These are phyloP conservation scores for Coemansia sp. DNA, from an alignment of 192 early-diverging fungal genomes.

Conservation along the genomic window DNA sequence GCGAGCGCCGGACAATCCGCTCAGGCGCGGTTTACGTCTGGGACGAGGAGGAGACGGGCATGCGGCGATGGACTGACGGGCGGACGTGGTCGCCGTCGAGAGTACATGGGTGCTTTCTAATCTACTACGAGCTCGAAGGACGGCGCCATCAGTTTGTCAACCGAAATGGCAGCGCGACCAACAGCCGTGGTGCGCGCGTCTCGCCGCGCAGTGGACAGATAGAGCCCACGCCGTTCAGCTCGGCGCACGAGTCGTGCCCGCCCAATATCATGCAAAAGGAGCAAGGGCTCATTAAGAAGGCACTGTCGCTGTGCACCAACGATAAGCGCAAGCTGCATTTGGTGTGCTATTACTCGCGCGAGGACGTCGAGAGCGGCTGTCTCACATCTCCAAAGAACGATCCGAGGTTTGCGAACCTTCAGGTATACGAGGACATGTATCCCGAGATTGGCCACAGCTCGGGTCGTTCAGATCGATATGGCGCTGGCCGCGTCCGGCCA, in stretches of 20 bases:
- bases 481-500: conserved; percentile 23
- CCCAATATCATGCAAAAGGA: conserved; percentile 61
- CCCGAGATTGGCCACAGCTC: conserved; percentile 63
- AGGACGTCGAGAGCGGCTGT: conserved; percentile 65
- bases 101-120: conserved; percentile 84
- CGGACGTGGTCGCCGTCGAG: conserved; percentile 84
- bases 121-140: conserved; percentile 82
- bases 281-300: conserved; percentile 83
- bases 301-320: conserved; percentile 78
- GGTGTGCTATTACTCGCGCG: conserved; percentile 87
- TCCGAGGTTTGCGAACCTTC: conserved; percentile 61
- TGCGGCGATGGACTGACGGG: conserved; percentile 91
- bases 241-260: conserved; percentile 37
- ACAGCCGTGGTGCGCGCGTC: conserved; percentile 35
- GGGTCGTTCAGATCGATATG: conserved; percentile 38
- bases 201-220: conserved; percentile 25
- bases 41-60: conserved; percentile 89
- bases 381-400: conserved; percentile 68
- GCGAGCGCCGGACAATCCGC: conserved; percentile 75
- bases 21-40: conserved; percentile 87
- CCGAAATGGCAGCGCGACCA: conserved; percentile 7
- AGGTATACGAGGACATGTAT: conserved; percentile 74
- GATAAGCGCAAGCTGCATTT: conserved; percentile 80
- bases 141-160: conserved; percentile 58
- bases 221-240: conserved; percentile 17